These are phyloP conservation scores for Nadsonia starkeyi-henricii DNA, from an alignment of 1,139 yeast genomes.

Conservation along the genomic window DNA sequence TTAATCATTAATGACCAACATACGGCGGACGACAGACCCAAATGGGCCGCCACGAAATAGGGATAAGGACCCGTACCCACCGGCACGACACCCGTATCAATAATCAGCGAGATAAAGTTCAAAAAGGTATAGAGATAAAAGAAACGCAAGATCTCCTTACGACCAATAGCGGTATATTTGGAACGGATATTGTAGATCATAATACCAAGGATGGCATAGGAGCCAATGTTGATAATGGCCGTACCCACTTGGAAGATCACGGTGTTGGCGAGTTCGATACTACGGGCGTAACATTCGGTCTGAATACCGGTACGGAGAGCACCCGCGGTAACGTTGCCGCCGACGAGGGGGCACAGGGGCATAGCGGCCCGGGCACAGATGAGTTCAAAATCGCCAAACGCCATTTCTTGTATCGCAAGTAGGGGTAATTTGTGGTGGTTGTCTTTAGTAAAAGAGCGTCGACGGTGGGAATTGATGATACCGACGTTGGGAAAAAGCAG, in stretches of 20 bases:
- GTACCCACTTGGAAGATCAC: slow-evolving; percentile 84
- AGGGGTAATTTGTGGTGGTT: too few species aligned
- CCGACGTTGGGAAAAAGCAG: too few species aligned
- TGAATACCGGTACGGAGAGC: slow-evolving; percentile 41
- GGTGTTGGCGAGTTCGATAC: slow-evolving; percentile 81
- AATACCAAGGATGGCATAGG: slow-evolving; percentile 47
- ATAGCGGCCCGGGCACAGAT: slow-evolving; percentile 59
- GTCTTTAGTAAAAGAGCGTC: too few species aligned
- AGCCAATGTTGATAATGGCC: slow-evolving; percentile 71
- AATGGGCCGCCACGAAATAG: slow-evolving; percentile 70
- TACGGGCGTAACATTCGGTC: slow-evolving; percentile 71
- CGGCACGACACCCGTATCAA: slow-evolving; percentile 87
- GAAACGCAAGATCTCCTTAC: slow-evolving; percentile 70
- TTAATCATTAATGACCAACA: slow-evolving; percentile 56
- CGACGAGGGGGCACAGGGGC: slow-evolving; percentile 65
- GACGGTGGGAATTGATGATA: too few species aligned
- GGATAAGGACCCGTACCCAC: slow-evolving; percentile 65
- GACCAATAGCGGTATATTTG: slow-evolving; percentile 88
- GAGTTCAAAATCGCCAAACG: slow-evolving; percentile 55
- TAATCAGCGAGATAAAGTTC: slow-evolving; percentile 52
- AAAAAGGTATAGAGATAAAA: slow-evolving; percentile 47
- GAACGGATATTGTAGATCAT: slow-evolving; percentile 68
- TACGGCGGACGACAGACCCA: slow-evolving; percentile 58
- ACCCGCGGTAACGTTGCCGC: slow-evolving; percentile 17
- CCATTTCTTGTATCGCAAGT: slow-evolving; percentile 24